A percentile compares a stretch with the other conserved stretches of the same genome.
These are phyloP conservation scores for Misopates orontium DNA, from an alignment of 257 asterid genomes.

Conservation along the genomic window DNA sequence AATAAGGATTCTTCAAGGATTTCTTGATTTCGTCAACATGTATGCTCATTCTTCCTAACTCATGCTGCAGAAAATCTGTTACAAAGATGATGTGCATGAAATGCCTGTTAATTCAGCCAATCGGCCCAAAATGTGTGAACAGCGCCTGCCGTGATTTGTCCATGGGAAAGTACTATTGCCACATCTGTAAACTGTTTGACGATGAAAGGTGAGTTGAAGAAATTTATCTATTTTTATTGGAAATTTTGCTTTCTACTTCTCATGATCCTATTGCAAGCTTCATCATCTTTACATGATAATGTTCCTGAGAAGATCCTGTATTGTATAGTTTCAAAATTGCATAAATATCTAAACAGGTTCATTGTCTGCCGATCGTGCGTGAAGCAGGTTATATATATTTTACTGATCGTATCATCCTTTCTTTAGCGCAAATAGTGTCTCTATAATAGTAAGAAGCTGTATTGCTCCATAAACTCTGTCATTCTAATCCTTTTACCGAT, in stretches of 20 bases:
- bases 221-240: constrained; percentile 9
- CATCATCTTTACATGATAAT: constrained; percentile 6
- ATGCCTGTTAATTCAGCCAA: constrained; percentile 69
- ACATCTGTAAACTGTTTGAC: constrained; percentile 76
- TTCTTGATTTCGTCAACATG: constrained; percentile 15
- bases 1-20: constrained; percentile 22
- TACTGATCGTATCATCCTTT: not conserved
- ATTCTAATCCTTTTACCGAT: too few relatives aligned
- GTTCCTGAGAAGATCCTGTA: constrained; percentile 1
- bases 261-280: constrained; percentile 16
- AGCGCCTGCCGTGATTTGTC: constrained; percentile 61
- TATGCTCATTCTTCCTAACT: constrained; percentile 30
- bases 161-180: constrained; percentile 83
- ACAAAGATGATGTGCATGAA: constrained; percentile 86
- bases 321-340: constrained; percentile 8
- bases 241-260: constrained; percentile 13
- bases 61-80: constrained; percentile 63
- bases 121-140: constrained; percentile 55
- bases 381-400: constrained; percentile 10
- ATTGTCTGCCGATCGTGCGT: constrained; percentile 1
- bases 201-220: constrained; percentile 64
- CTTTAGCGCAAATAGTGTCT: too few relatives aligned
- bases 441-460: too few relatives aligned
- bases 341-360: constrained; percentile 1
- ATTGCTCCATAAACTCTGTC: too few relatives aligned